phyloP scores from a whole-genome alignment of 139 green algal species.

The Picochlorum costavermella region DNA sequence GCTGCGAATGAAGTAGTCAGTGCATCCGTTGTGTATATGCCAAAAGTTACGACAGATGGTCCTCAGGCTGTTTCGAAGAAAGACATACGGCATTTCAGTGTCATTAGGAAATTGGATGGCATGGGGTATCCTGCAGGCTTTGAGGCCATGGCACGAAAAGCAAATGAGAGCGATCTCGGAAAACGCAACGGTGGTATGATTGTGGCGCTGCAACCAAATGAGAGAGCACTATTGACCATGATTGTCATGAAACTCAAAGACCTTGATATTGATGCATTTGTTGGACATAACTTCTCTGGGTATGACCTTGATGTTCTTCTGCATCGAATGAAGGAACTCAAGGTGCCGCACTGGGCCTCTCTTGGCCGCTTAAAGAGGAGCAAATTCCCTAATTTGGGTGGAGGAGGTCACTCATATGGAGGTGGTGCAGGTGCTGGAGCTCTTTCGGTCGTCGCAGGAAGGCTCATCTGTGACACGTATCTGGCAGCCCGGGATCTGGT shows the following conservation, averaged over 20 bases:
- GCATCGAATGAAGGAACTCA: conserved; percentile 81
- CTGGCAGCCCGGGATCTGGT: conserved; percentile 83
- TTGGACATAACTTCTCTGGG: conserved; percentile 91
- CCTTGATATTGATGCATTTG: conserved; percentile 87
- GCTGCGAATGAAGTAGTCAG: conserved; percentile 70
- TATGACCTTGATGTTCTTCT: conserved; percentile 91
- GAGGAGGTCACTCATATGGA: conserved; percentile 71
- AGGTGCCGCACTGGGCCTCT: conserved; percentile 88
- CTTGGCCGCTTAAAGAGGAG: conserved; percentile 86
- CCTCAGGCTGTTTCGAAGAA: conserved; percentile 20
- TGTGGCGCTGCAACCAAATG: conserved; percentile 52
- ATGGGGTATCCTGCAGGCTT: conserved; percentile 78
- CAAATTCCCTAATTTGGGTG: conserved; percentile 72
- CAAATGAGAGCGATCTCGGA: conserved; percentile 53
- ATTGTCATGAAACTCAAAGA: conserved; percentile 67
- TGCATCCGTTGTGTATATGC: conserved; percentile 62
- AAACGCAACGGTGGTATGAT: conserved; percentile 59
- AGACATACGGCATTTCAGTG: conserved; percentile 71
- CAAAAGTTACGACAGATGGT: conserved; percentile 23
- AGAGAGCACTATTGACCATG: conserved; percentile 80
- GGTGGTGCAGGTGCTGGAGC: conserved; percentile 59
- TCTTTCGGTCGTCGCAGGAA: conserved; percentile 46
- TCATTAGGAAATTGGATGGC: conserved; percentile 74
- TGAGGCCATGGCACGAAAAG: conserved; percentile 47
- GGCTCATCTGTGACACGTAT: conserved; percentile 96